Percentiles rank a stretch among this genome's conserved stretches.
phyloP scores from a whole-genome alignment of 257 asterid genomes.

The Lycium barbarum region DNA sequence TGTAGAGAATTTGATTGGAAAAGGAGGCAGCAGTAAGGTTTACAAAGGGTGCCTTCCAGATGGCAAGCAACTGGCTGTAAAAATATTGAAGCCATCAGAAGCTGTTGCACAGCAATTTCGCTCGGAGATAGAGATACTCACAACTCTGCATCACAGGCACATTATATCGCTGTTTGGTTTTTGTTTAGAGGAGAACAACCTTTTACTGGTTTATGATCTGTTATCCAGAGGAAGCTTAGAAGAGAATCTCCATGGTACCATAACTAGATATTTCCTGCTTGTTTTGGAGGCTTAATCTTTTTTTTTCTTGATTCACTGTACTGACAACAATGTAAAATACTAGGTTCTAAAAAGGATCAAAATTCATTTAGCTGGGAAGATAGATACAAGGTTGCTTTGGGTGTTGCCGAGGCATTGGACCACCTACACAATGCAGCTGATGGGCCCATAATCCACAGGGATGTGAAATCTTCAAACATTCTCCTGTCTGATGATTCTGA shows the following conservation, averaged over 20 bases:
- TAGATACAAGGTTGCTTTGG: slow-evolving; percentile 89
- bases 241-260: slow-evolving; percentile 86
- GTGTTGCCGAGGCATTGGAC: slow-evolving; percentile 86
- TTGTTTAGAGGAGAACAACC: slow-evolving; percentile 68
- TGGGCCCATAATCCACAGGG: slow-evolving; percentile 81
- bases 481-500: slow-evolving; percentile 83
- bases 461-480: slow-evolving; percentile 92
- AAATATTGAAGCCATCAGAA: slow-evolving; percentile 73
- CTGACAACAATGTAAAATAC: slow-evolving; percentile 29
- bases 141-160: slow-evolving; percentile 73
- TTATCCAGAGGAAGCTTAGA: slow-evolving; percentile 90
- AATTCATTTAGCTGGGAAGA: slow-evolving; percentile 63
- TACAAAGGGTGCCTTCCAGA: slow-evolving; percentile 74
- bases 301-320: slow-evolving; percentile 30
- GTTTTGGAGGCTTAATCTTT: slow-evolving; percentile 14
- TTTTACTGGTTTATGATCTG: slow-evolving; percentile 81
- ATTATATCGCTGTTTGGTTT: slow-evolving; percentile 75
- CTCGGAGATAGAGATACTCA: slow-evolving; percentile 76
- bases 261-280: slow-evolving; percentile 29
- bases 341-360: slow-evolving; percentile 55
- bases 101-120: slow-evolving; percentile 71
- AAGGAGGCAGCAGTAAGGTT: slow-evolving; percentile 91
- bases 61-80: slow-evolving; percentile 75
- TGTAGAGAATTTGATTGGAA: slow-evolving; percentile 80
- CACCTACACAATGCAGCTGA: slow-evolving; percentile 61